These are phyloP conservation scores for Coemansia sp. DNA, from an alignment of 192 early-diverging fungal species.

Conservation along the genomic window DNA sequence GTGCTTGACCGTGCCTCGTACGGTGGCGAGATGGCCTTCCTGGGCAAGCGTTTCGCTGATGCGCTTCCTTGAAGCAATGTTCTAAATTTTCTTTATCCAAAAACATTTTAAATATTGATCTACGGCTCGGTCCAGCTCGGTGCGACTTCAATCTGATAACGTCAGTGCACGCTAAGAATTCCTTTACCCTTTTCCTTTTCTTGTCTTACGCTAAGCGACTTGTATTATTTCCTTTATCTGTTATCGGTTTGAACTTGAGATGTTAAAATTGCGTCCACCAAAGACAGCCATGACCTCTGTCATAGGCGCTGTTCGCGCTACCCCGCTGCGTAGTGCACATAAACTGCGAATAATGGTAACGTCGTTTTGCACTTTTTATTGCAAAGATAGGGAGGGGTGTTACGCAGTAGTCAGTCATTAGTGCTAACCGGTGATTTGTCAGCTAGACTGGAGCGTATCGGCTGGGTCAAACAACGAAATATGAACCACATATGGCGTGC, in stretches of 20 bases:
- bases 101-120: too few relatives aligned
- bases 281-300: not conserved
- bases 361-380: not conserved
- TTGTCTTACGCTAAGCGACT: too few relatives aligned
- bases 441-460: not conserved
- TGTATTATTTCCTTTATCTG: too few relatives aligned
- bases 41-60: conserved; percentile 40
- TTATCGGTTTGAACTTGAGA: too few relatives aligned
- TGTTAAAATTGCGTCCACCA: conserved; percentile 5
- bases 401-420: not conserved
- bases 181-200: too few relatives aligned
- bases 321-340: not conserved
- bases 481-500: not conserved
- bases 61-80: conserved; percentile 29
- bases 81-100: not conserved
- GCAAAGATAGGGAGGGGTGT: not conserved
- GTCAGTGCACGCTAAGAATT: too few relatives aligned
- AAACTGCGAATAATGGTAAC: conserved; percentile 7
- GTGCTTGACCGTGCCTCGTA: conserved; percentile 33
- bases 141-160: too few relatives aligned
- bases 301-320: not conserved
- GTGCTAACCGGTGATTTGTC: not conserved
- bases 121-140: too few relatives aligned
- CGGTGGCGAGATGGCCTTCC: conserved; percentile 44
- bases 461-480: not conserved